phyloP scores from a whole-genome alignment of 352 stramenopile genomes.

The Peronospora farinosa region DNA sequence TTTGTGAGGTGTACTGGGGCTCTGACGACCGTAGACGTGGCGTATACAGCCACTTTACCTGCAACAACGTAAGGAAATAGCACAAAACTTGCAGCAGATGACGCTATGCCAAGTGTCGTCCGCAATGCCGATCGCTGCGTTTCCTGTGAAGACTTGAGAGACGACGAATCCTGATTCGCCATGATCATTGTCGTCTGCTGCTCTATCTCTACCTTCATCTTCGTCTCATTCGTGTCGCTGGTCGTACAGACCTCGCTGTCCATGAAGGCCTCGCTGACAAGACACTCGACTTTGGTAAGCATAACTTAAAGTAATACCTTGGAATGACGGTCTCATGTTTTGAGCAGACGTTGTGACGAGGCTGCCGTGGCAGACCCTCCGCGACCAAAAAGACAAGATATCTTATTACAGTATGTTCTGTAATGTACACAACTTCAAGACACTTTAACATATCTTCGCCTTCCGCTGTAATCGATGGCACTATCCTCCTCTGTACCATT shows the following conservation, averaged over 20 bases:
- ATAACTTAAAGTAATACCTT: no score
- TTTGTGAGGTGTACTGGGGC: conserved; percentile 53
- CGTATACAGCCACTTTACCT: conserved; percentile 48
- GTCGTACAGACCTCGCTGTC: conserved; percentile 8
- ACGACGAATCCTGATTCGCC: conserved; percentile 10
- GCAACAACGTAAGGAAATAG: conserved; percentile 57
- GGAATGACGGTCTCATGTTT: not conserved
- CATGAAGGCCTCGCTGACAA: conserved; percentile 26
- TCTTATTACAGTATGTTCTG: not conserved
- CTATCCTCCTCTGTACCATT: conserved; percentile 1
- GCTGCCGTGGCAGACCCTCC: conserved; percentile 2
- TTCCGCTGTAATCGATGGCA: conserved; percentile 2
- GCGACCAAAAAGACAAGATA: conserved; percentile 10
- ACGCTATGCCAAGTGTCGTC: conserved; percentile 50
- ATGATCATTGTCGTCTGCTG: conserved; percentile 21
- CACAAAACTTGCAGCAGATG: conserved; percentile 50
- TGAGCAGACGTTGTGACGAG: conserved; percentile 1
- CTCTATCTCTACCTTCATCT: conserved; percentile 16
- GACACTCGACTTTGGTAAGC: conserved; percentile 2
- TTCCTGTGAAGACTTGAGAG: not conserved
- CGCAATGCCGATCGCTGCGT: conserved; percentile 28
- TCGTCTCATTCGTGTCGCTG: not conserved
- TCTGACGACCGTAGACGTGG: conserved; percentile 48
- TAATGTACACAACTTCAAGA: no score
- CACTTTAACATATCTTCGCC: no score